phyloP scores from a whole-genome alignment of 345 rosid genomes.

The Kernera saxatilis region DNA sequence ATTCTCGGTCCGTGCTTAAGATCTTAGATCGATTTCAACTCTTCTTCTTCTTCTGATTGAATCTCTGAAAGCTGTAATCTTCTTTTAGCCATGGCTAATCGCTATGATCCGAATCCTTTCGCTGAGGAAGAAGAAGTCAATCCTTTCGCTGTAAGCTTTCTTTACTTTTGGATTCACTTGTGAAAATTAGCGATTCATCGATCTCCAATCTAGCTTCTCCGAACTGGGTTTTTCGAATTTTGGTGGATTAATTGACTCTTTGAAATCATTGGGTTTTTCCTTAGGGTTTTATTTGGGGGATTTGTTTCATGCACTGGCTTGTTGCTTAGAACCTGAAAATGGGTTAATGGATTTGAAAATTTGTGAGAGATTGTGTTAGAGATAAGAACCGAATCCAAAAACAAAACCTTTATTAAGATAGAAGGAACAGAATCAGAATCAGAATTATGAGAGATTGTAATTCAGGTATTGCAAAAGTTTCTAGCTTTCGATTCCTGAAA shows the following conservation, averaged over 20 bases:
- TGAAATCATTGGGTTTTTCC: neutral
- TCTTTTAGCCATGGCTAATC: slow-evolving; percentile 27
- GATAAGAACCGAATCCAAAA: too few relatives aligned
- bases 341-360: neutral
- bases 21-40: slow-evolving; percentile 22
- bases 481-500: neutral
- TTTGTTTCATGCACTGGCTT: neutral
- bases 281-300: slow-evolving; percentile 10
- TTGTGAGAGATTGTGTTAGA: neutral
- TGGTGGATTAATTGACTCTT: neutral
- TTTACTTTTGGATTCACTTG: neutral
- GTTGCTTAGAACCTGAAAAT: neutral
- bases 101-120: slow-evolving; percentile 40
- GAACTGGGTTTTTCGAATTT: neutral
- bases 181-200: neutral
- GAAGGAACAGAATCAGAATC: too few relatives aligned
- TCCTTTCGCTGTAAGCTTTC: slow-evolving; percentile 77
- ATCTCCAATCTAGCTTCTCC: neutral
- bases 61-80: neutral
- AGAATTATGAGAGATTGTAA: neutral
- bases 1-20: slow-evolving; percentile 14
- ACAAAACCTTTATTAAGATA: too few relatives aligned
- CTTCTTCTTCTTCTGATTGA: slow-evolving; percentile 9
- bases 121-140: slow-evolving; percentile 91
- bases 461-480: neutral